Conservation (phyloP, 441 rosid genomes). For the Adansonia madagascariensis region DNA sequence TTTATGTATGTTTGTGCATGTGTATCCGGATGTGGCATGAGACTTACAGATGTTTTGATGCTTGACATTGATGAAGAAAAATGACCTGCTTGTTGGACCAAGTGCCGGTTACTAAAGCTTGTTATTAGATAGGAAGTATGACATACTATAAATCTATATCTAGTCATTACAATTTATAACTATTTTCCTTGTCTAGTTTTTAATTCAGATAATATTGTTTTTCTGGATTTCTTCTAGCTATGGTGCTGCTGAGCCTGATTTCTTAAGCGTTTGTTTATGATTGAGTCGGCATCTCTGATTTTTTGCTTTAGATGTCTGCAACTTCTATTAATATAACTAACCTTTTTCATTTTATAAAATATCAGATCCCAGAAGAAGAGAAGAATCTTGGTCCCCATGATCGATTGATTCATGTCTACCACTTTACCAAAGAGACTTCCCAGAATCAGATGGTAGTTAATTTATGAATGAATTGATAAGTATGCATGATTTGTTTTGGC, state of each 20-base stretch:
- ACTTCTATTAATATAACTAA: neutral
- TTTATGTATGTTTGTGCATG: neutral
- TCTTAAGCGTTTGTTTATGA: neutral
- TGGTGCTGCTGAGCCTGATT: neutral
- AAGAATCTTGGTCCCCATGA: slow-evolving; percentile 84
- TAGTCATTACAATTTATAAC: neutral
- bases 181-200: neutral
- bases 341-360: slow-evolving; percentile 20
- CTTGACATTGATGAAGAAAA: neutral
- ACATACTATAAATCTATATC: neutral
- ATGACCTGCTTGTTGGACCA: neutral
- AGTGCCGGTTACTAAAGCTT: neutral
- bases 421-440: slow-evolving; percentile 79
- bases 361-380: slow-evolving; percentile 94
- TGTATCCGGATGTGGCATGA: neutral
- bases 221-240: neutral
- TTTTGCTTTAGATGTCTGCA: neutral
- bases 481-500: slow-evolving; percentile 5
- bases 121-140: neutral
- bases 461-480: slow-evolving; percentile 21
- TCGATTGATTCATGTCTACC: slow-evolving; percentile 92
- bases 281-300: neutral
- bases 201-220: neutral
- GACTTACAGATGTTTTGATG: neutral
- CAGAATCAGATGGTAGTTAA: slow-evolving; percentile 73